These are phyloP conservation scores for Dillenia suffruticosa DNA, from an alignment of 164 flowering plant genomes.

Conservation along the genomic window DNA sequence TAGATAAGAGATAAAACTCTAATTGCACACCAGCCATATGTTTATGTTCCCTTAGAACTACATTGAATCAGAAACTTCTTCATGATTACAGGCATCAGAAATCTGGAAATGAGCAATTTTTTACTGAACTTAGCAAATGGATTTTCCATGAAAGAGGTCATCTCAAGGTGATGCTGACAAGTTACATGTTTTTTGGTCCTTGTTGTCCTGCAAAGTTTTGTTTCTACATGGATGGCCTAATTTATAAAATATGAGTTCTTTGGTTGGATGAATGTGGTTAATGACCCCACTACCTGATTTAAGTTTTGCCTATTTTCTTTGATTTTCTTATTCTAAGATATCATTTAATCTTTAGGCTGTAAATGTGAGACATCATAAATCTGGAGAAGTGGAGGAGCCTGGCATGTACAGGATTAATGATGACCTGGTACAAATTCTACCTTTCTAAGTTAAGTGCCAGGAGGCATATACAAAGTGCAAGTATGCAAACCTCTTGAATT, in stretches of 20 bases:
- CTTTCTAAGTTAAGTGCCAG: background rate
- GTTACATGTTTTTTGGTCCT: too few relatives aligned
- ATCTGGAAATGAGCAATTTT: conserved; percentile 94
- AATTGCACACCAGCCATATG: too few relatives aligned
- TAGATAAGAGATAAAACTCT: too few relatives aligned
- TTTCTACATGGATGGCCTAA: too few relatives aligned
- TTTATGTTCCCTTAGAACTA: too few relatives aligned
- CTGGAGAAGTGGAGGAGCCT: conserved; percentile 86
- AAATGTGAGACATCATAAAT: conserved; percentile 77
- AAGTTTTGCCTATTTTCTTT: conserved; percentile 1
- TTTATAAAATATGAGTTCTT: too few relatives aligned
- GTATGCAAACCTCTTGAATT: background rate
- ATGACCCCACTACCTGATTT: too few relatives aligned
- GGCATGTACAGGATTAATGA: conserved; percentile 88
- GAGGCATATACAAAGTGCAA: too few relatives aligned
- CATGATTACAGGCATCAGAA: conserved; percentile 62
- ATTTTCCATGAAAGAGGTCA: conserved; percentile 98
- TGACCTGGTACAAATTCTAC: conserved; percentile 55
- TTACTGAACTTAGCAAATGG: conserved; percentile 95
- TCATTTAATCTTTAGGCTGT: conserved; percentile 46
- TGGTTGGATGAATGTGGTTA: too few relatives aligned
- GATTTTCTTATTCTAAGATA: background rate
- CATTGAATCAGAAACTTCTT: background rate
- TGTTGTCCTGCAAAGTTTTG: too few relatives aligned
- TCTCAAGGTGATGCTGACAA: conserved; percentile 62